Evolutionary conservation across 768 basidiomycete genomes (phyloP).

Genomic region (Daedalea quercina): DNA sequence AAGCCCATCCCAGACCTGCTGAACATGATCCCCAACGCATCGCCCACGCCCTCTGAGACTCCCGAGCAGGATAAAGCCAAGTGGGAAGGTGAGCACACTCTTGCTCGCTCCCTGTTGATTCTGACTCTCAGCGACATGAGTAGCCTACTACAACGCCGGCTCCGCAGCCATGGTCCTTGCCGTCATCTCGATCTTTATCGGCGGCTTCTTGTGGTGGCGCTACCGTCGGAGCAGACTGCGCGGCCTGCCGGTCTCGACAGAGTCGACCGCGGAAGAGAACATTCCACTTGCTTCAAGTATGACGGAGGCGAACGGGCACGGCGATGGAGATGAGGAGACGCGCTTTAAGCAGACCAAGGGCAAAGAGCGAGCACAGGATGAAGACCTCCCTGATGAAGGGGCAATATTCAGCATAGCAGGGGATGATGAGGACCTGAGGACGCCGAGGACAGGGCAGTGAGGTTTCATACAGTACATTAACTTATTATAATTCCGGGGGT

Average conservation of each 20-base stretch:
- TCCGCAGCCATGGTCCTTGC: conserved; percentile 82
- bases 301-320: conserved; percentile 17
- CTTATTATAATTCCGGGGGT: too few species aligned
- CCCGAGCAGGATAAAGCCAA: conserved; percentile 77
- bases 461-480: neutral
- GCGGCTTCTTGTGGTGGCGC: conserved; percentile 77
- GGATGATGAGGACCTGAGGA: conserved; percentile 30
- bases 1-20: conserved; percentile 59
- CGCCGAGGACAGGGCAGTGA: neutral
- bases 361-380: conserved; percentile 29
- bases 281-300: conserved; percentile 52
- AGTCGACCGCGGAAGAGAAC: conserved; percentile 47
- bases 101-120: neutral
- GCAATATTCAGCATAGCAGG: conserved; percentile 41
- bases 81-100: conserved; percentile 84
- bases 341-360: conserved; percentile 20
- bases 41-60: conserved; percentile 44
- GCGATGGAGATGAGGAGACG: conserved; percentile 15
- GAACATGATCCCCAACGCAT: conserved; percentile 28
- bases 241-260: conserved; percentile 32
- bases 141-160: conserved; percentile 93
- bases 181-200: conserved; percentile 61
- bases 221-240: conserved; percentile 36
- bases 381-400: conserved; percentile 23
- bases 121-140: neutral